These are phyloP conservation scores for Backusella australiensis DNA, from an alignment of 192 early-diverging fungal species.

Conservation along the genomic window DNA sequence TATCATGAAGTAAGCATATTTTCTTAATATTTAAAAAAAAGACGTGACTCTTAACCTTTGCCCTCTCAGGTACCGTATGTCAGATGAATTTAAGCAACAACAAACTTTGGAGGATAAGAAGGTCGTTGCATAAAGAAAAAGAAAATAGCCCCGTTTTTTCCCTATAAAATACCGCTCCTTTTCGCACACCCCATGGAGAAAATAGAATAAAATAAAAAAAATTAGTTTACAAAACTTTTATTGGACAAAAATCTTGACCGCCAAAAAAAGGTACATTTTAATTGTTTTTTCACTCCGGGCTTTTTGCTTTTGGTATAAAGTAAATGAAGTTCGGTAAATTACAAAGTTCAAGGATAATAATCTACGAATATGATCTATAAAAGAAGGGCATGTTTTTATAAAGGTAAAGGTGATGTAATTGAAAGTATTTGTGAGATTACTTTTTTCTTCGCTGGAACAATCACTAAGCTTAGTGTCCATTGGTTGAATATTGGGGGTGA, in stretches of 20 bases:
- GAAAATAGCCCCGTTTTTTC: background rate
- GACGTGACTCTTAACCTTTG: background rate
- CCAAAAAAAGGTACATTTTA: background rate
- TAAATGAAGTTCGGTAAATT: background rate
- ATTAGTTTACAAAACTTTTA: background rate
- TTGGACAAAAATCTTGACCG: background rate
- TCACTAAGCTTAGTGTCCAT: background rate
- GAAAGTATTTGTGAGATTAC: background rate
- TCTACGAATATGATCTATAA: background rate
- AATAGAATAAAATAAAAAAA: constrained; percentile 8
- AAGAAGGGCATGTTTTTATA: background rate
- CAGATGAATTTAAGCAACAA: constrained; percentile 38
- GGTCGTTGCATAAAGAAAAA: background rate
- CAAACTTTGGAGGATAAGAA: background rate
- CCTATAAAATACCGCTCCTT: constrained; percentile 6
- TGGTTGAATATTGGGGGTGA: background rate
- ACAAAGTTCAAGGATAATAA: background rate
- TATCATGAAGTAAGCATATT: constrained; percentile 62
- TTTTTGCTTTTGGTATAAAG: background rate
- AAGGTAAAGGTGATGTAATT: background rate
- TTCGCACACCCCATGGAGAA: background rate
- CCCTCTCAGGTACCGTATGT: constrained; percentile 32
- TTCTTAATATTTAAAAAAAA: background rate
- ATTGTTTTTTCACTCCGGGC: background rate
- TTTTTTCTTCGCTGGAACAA: background rate